phyloP scores from a whole-genome alignment of 192 early-diverging fungal species.

The Backusella psychrophila region DNA sequence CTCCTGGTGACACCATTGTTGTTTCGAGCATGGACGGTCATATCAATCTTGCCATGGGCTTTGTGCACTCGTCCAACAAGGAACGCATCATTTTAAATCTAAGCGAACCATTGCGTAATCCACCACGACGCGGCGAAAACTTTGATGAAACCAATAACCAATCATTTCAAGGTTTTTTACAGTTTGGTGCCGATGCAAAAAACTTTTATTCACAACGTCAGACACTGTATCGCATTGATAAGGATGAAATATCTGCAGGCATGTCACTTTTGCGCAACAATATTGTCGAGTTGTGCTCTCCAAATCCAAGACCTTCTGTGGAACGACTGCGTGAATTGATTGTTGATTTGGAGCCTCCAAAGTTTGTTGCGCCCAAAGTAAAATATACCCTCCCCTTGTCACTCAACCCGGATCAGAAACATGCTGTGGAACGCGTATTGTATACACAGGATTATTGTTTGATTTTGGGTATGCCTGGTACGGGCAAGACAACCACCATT shows the following conservation, averaged over 20 bases:
- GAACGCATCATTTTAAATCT: slow-evolving; percentile 2
- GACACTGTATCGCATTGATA: slow-evolving; percentile 71
- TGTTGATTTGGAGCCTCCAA: slow-evolving; percentile 76
- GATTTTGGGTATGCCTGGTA: slow-evolving; percentile 96
- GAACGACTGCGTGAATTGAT: slow-evolving; percentile 55
- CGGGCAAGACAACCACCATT: slow-evolving; percentile 93
- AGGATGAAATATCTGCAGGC: slow-evolving; percentile 74
- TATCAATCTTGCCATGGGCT: slow-evolving; percentile 76
- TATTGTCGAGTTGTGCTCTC: slow-evolving; percentile 58
- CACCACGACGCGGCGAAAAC: slow-evolving; percentile 32
- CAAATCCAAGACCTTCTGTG: slow-evolving; percentile 43
- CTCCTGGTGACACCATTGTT: slow-evolving; percentile 76
- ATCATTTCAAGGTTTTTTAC: slow-evolving; percentile 38
- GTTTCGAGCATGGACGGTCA: slow-evolving; percentile 75
- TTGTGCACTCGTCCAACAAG: slow-evolving; percentile 57
- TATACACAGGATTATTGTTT: slow-evolving; percentile 81
- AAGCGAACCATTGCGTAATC: slow-evolving; percentile 1
- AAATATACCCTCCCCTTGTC: neutral
- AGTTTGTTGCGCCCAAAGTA: slow-evolving; percentile 38
- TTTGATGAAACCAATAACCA: slow-evolving; percentile 65
- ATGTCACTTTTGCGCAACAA: slow-evolving; percentile 73
- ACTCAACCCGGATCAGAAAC: slow-evolving; percentile 76
- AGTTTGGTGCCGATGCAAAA: slow-evolving; percentile 31
- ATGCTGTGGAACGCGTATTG: slow-evolving; percentile 71
- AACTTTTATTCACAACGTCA: slow-evolving; percentile 16